Evolutionary conservation across 2,329 filamentous ascomycete species (phyloP).

Genomic region (Didymella pomorum): DNA sequence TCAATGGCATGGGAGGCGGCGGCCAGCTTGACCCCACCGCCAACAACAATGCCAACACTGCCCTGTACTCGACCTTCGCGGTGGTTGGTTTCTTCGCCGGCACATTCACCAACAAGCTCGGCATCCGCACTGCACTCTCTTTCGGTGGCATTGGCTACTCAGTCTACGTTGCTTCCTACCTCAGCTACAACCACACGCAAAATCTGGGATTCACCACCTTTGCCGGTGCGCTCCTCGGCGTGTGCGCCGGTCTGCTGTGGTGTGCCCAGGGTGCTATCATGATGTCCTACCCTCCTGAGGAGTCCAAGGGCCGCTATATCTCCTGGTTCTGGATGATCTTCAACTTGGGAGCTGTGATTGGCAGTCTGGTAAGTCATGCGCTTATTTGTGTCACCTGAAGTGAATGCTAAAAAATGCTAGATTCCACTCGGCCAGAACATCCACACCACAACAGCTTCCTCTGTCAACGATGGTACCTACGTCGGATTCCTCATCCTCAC

Average conservation of each 20-base stretch:
- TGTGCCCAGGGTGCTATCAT: conserved; percentile 84
- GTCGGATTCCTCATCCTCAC: conserved; percentile 88
- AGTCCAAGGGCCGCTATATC: conserved; percentile 86
- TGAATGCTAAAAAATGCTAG: conserved; percentile 44
- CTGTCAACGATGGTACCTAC: conserved; percentile 81
- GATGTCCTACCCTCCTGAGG: conserved; percentile 87
- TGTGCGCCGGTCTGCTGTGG: conserved; percentile 83
- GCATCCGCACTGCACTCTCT: conserved; percentile 71
- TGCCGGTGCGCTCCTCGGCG: conserved; percentile 76
- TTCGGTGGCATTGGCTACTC: conserved; percentile 80
- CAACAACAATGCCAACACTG: conserved; percentile 72
- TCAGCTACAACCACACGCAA: conserved; percentile 72
- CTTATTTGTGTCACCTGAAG: conserved; percentile 44
- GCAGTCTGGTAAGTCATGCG: conserved; percentile 66
- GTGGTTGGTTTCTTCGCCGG: conserved; percentile 70
- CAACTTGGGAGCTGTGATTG: conserved; percentile 89
- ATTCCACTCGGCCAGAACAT: conserved; percentile 79
- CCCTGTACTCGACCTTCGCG: conserved; percentile 76
- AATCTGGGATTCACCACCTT: conserved; percentile 78
- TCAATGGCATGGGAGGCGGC: conserved; percentile 61
- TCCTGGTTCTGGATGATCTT: conserved; percentile 95
- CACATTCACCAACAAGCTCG: conserved; percentile 79
- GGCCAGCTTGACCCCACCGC: conserved; percentile 60
- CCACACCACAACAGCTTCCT: conserved; percentile 59
- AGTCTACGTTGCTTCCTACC: conserved; percentile 75